Percentiles rank a stretch among this genome's conserved stretches.
Conservation (phyloP, 2,329 filamentous ascomycete genomes). For the Cladosporium velox region DNA sequence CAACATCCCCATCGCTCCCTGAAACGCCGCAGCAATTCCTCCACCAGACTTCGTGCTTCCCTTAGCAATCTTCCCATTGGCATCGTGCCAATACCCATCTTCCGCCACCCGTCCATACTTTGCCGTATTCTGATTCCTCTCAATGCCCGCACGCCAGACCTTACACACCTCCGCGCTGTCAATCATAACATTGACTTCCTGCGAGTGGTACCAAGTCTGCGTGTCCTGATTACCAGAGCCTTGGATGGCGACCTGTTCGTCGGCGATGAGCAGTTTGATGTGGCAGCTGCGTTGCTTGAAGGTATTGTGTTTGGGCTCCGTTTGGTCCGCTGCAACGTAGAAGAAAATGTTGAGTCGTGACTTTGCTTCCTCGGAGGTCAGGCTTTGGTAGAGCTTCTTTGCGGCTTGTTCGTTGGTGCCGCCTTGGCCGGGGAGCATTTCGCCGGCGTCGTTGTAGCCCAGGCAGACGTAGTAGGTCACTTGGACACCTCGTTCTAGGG, state of each 20-base stretch:
- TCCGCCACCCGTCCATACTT: slow-evolving; percentile 57
- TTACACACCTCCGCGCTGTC: slow-evolving; percentile 64
- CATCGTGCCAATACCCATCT: slow-evolving; percentile 66
- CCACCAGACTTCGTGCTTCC: slow-evolving; percentile 30
- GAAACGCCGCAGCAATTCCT: background rate
- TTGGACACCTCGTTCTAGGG: slow-evolving; percentile 66
- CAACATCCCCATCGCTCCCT: background rate
- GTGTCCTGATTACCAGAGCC: slow-evolving; percentile 81
- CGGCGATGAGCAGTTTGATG: slow-evolving; percentile 75
- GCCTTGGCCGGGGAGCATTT: slow-evolving; percentile 73
- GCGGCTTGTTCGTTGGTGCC: slow-evolving; percentile 74
- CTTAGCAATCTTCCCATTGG: slow-evolving; percentile 42
- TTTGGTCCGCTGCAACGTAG: slow-evolving; percentile 75
- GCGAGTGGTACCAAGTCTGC: slow-evolving; percentile 75
- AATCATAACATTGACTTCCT: slow-evolving; percentile 76
- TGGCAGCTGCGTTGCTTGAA: slow-evolving; percentile 71
- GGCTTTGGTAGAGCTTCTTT: slow-evolving; percentile 57
- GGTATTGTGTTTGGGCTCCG: slow-evolving; percentile 64
- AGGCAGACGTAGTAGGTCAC: slow-evolving; percentile 73
- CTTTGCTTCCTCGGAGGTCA: slow-evolving; percentile 45
- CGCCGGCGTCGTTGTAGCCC: slow-evolving; percentile 77
- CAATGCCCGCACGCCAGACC: slow-evolving; percentile 30
- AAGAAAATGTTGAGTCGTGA: slow-evolving; percentile 61
- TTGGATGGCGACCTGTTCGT: slow-evolving; percentile 67
- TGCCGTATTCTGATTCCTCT: slow-evolving; percentile 66